Evolutionary conservation across 306 rosid genomes (phyloP), one percentile per base, ranked within the genome.

Genomic region (Rosa multiflora): DNA sequence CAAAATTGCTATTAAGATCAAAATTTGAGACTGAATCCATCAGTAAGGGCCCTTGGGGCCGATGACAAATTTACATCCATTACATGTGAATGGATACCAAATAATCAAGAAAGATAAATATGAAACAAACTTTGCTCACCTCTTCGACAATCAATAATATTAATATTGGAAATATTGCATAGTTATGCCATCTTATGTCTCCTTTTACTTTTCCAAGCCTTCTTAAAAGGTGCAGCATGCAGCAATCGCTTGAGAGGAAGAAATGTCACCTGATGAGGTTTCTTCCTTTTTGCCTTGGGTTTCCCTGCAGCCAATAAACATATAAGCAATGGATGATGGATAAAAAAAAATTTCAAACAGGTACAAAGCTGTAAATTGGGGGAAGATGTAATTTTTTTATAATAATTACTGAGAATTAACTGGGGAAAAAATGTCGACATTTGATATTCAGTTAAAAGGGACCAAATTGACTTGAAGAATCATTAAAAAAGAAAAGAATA

Each of bases 201-300:
- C 61, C 78, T 77, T 84, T 83, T 85, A 37, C 58, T 70, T 84
- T 81, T 85, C 83, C 62, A 79, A 75, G 84, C 77, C 88, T 84
- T 92, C 89, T 95, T 91, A 72, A 91, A 86, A 42, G 88, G 46
- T 29, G 58, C 47, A 47, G 77, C 70, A 85, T 78, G 85, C 81
- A 86, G 56, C 78, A 88, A 78, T 3, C 84, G 91, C 88, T 76
- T 91, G 59, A 90, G 88, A 72, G 92, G 95, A 74, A 80, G 72
- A 39, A 72, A 9, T 58, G 73, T 42, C 5, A 75, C 80, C 39
- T 62, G 84, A 44, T 51, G 82, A 67, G 58, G 73, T 43, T 73
- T 80, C 85, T 83, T 84, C 82, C 83, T 75, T 86, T 83, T 94
- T 46, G 43, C 56, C 69, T 83, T 86, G 59, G 21, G 49, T 73